Evolutionary conservation across 257 asterid genomes (phyloP).

Genomic region (Buddleja alternifolia): DNA sequence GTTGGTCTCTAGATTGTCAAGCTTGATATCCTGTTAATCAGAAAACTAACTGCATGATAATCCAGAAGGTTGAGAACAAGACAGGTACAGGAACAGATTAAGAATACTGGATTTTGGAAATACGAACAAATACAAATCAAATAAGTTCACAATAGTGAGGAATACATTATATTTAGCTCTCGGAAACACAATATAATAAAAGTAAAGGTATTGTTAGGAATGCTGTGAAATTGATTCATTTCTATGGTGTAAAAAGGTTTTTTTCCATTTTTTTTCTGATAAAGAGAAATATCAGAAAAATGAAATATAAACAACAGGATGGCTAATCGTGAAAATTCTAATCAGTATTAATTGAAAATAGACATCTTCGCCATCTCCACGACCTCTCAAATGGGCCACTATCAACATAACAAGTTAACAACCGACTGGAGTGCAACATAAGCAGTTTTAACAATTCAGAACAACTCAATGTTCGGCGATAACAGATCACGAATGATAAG

Average conservation of each 20-base stretch:
- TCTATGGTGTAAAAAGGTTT: not conserved
- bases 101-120: not conserved
- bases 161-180: not conserved
- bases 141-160: not conserved
- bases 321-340: conserved; percentile 1
- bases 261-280: not conserved
- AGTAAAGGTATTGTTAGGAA: not conserved
- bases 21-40: conserved; percentile 66
- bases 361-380: not conserved
- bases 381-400: conserved; percentile 1
- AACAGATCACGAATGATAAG: not conserved
- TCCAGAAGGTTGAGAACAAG: conserved; percentile 10
- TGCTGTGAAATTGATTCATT: not conserved
- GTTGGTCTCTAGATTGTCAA: conserved; percentile 70
- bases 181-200: not conserved
- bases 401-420: not conserved
- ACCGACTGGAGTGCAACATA: not conserved
- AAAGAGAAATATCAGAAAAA: not conserved
- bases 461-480: not conserved
- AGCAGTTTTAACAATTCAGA: not conserved
- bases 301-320: not conserved
- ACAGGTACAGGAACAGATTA: not conserved
- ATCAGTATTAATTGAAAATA: not conserved
- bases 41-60: conserved; percentile 17
- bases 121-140: conserved; percentile 3